phyloP scores from a whole-genome alignment of 768 basidiomycete species.

The Boletellus sp. region DNA sequence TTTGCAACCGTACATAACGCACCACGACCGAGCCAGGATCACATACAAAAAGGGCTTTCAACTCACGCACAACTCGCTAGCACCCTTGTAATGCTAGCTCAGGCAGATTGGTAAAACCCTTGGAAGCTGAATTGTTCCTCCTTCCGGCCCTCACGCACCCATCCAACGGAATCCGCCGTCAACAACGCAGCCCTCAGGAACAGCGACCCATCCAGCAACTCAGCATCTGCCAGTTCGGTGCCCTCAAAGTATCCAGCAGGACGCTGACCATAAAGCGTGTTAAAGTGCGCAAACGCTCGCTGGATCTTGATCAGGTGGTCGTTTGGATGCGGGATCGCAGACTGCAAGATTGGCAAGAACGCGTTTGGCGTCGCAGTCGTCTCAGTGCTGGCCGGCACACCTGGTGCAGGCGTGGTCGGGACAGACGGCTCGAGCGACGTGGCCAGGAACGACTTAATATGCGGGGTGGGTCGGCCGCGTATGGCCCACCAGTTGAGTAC shows the following conservation, averaged over 20 bases:
- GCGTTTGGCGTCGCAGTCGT: slow-evolving; percentile 31
- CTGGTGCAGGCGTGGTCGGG: not conserved
- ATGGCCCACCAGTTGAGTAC: slow-evolving; percentile 29
- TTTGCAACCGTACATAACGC: not conserved
- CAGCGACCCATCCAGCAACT: slow-evolving; percentile 34
- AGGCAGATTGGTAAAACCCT: slow-evolving; percentile 19
- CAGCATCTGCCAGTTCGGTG: slow-evolving; percentile 31
- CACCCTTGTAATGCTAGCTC: not conserved
- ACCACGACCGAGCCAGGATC: not conserved
- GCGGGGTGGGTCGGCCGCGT: slow-evolving; percentile 28
- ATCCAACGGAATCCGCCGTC: slow-evolving; percentile 34
- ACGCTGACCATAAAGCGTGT: slow-evolving; percentile 28
- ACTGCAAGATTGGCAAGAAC: slow-evolving; percentile 40
- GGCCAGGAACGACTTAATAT: slow-evolving; percentile 31
- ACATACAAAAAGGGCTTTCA: not conserved
- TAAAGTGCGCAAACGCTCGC: slow-evolving; percentile 33
- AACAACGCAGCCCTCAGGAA: slow-evolving; percentile 32
- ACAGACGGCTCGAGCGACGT: slow-evolving; percentile 21
- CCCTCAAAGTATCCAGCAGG: slow-evolving; percentile 25
- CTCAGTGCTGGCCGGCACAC: slow-evolving; percentile 7
- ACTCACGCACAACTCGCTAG: too few relatives aligned
- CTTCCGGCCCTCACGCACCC: slow-evolving; percentile 38
- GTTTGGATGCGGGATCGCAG: slow-evolving; percentile 32
- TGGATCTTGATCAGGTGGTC: slow-evolving; percentile 35
- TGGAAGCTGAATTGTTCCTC: slow-evolving; percentile 23